These are phyloP conservation scores for Coffea canephora DNA, from an alignment of 257 asterid species.

Conservation along the genomic window DNA sequence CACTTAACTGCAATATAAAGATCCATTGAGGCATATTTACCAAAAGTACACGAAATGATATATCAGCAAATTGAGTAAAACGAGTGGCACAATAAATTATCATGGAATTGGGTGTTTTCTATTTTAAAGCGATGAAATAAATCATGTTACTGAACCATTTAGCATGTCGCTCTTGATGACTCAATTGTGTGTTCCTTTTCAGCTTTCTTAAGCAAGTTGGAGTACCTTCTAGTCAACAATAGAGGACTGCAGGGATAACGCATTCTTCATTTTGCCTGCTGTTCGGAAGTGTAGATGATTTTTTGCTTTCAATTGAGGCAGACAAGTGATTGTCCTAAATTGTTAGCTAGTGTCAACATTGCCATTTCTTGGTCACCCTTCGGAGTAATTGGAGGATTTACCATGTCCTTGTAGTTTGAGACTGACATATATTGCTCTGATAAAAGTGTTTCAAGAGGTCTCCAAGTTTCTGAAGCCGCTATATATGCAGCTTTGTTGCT, in stretches of 20 bases:
- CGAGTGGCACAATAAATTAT: not conserved
- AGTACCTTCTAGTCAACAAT: not conserved
- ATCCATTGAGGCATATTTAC: not conserved
- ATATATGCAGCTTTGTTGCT: not conserved
- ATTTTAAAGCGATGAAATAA: not conserved
- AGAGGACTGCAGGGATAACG: not conserved
- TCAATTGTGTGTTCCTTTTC: not conserved
- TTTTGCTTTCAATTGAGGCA: not conserved
- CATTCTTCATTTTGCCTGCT: not conserved
- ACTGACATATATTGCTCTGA: not conserved
- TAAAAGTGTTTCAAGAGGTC: not conserved
- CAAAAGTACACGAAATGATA: not conserved
- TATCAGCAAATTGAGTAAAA: not conserved
- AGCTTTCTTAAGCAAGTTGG: not conserved
- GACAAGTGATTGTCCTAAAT: conserved; percentile 1
- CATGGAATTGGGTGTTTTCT: not conserved
- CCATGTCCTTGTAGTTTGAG: not conserved
- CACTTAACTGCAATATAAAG: not conserved
- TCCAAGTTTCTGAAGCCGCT: not conserved
- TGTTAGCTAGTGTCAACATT: not conserved
- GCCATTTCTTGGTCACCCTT: not conserved
- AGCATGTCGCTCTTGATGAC: not conserved
- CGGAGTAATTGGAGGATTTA: not conserved
- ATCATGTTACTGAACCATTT: not conserved
- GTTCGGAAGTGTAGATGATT: not conserved